These are phyloP conservation scores for Apophysomyces elegans DNA, from an alignment of 371 early-diverging fungal genomes.

Conservation along the genomic window DNA sequence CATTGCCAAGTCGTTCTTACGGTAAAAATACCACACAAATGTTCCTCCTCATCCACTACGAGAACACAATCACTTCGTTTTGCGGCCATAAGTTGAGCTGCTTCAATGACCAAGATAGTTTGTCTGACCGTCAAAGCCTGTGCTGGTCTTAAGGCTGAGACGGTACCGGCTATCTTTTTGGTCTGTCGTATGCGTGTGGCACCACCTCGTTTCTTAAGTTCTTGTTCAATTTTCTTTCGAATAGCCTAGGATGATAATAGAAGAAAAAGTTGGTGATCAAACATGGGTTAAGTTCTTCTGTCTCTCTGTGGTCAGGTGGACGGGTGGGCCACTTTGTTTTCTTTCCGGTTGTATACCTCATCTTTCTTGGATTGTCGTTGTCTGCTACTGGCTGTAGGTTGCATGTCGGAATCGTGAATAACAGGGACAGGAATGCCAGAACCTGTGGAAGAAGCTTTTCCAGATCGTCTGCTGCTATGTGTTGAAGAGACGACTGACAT, in stretches of 20 bases:
- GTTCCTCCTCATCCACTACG: conserved; percentile 89
- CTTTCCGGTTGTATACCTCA: conserved; percentile 29
- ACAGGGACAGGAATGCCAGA: conserved; percentile 1
- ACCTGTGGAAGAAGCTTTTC: conserved; percentile 3
- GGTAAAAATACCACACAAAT: conserved; percentile 94
- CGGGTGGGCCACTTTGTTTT: background rate
- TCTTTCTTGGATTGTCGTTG: conserved; percentile 51
- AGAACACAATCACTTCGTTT: conserved; percentile 94
- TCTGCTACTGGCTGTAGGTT: conserved; percentile 35
- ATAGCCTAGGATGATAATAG: conserved; percentile 56
- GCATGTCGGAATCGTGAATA: conserved; percentile 25
- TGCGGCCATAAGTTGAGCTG: conserved; percentile 97
- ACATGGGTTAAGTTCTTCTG: background rate
- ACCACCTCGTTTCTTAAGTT: conserved; percentile 65
- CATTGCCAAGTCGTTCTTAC: conserved; percentile 17
- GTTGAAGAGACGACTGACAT: conserved; percentile 35
- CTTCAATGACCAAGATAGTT: conserved; percentile 88
- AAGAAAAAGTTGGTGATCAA: background rate
- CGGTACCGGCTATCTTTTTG: conserved; percentile 79
- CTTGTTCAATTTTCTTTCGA: conserved; percentile 79
- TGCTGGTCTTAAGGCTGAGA: conserved; percentile 88
- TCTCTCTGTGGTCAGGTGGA: no score
- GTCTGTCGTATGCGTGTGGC: conserved; percentile 38
- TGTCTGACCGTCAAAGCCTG: conserved; percentile 93
- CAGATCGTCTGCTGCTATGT: conserved; percentile 21